Conservation (phyloP, 202 grass and related monocot genomes). For the Alloteropsis angusta region DNA sequence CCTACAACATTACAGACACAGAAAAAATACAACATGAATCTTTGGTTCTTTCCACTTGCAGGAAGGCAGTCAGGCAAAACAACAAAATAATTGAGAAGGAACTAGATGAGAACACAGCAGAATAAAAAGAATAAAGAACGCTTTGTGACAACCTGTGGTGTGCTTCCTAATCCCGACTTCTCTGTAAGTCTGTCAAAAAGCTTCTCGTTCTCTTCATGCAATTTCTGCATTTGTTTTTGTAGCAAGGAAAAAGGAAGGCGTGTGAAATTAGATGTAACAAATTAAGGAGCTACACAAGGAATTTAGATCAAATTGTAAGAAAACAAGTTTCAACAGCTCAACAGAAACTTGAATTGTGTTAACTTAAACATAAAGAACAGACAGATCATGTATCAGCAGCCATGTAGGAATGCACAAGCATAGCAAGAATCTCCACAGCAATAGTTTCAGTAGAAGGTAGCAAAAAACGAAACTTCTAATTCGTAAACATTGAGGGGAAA, state of each 20-base stretch:
- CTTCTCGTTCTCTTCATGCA: slow-evolving; percentile 97
- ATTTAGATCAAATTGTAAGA: neutral
- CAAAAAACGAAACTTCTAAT: neutral
- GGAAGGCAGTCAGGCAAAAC: neutral
- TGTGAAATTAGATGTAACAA: neutral
- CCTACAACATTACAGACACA: neutral
- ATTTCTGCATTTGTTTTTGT: slow-evolving; percentile 62
- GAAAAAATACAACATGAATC: neutral
- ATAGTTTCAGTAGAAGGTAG: slow-evolving; percentile 1
- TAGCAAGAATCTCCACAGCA: slow-evolving; percentile 16
- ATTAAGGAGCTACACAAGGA: slow-evolving; percentile 5
- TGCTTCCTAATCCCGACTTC: slow-evolving; percentile 59
- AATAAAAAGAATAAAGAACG: slow-evolving; percentile 7
- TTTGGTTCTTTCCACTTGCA: slow-evolving; percentile 7
- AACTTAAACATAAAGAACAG: neutral
- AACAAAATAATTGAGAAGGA: neutral
- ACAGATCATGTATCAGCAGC: neutral
- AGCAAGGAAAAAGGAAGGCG: slow-evolving; percentile 14
- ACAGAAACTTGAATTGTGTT: slow-evolving; percentile 3
- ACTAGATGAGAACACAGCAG: neutral
- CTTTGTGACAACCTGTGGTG: slow-evolving; percentile 46
- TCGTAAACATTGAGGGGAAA: neutral
- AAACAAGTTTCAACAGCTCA: neutral
- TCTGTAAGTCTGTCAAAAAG: slow-evolving; percentile 82
- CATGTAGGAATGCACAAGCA: neutral